Conservation (phyloP, 495 filamentous ascomycete genomes). For the Penicillium bialowiezense region DNA sequence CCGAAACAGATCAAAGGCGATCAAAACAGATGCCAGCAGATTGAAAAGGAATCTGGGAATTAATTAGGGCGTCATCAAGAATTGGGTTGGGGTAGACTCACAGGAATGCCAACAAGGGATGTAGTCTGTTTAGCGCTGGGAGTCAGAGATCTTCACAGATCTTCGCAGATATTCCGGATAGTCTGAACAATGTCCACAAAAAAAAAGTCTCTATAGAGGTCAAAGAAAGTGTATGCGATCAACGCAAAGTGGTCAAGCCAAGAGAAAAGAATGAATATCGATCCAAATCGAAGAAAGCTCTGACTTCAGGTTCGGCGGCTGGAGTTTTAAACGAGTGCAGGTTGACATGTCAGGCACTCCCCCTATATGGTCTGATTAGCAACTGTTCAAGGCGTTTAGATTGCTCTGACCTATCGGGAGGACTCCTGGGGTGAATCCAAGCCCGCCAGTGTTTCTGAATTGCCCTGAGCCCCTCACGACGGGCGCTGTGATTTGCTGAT, state of each 20-base stretch:
- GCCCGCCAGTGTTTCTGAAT: slow-evolving; percentile 14
- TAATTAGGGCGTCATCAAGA: slow-evolving; percentile 8
- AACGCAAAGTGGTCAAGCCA: slow-evolving; percentile 1
- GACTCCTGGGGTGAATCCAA: slow-evolving; percentile 4
- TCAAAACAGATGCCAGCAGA: not conserved
- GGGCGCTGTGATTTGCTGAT: slow-evolving; percentile 10
- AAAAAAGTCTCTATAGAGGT: not conserved
- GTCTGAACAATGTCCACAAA: no score
- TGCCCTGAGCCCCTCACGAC: slow-evolving; percentile 2
- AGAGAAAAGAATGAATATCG: not conserved
- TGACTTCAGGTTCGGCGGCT: slow-evolving; percentile 1
- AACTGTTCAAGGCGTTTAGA: slow-evolving; percentile 5
- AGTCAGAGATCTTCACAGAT: no score
- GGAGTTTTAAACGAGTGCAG: not conserved
- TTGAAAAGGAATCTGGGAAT: slow-evolving; percentile 1
- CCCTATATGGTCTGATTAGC: slow-evolving; percentile 11
- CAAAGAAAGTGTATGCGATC: slow-evolving; percentile 7
- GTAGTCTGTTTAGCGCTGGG: no score
- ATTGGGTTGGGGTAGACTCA: not conserved
- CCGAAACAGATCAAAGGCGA: not conserved
- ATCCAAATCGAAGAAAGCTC: not conserved
- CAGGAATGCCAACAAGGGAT: slow-evolving; percentile 7
- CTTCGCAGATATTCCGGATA: no score
- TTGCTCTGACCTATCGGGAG: slow-evolving; percentile 14
- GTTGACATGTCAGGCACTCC: not conserved